phyloP scores from a whole-genome alignment of 2,329 filamentous ascomycete species.

The Aspergillus sp. region DNA sequence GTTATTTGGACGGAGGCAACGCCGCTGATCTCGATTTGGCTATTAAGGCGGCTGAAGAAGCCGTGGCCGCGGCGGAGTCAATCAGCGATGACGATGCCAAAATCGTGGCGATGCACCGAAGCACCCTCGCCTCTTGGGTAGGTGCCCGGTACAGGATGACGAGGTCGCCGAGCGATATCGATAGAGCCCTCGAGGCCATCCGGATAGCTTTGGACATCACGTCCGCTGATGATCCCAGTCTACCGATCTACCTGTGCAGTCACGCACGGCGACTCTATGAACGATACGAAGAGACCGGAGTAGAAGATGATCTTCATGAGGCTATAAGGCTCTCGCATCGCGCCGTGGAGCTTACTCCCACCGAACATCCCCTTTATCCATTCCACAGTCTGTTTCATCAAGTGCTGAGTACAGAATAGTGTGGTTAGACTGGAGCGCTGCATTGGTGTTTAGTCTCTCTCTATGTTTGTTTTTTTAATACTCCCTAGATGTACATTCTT shows the following conservation, averaged over 20 bases:
- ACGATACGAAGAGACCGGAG: background rate
- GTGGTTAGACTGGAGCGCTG: background rate
- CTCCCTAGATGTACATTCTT: background rate
- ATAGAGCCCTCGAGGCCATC: background rate
- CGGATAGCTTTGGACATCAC: slow-evolving; percentile 1
- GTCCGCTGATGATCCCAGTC: background rate
- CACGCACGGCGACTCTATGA: slow-evolving; percentile 1
- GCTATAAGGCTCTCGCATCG: background rate
- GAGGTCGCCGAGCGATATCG: background rate
- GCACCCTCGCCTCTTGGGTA: slow-evolving; percentile 1
- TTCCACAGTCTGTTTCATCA: background rate
- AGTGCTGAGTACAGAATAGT: background rate
- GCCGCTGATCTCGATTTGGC: background rate
- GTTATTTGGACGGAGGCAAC: background rate
- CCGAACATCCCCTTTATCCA: background rate
- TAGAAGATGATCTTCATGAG: background rate
- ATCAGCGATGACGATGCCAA: background rate
- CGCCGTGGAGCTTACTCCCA: background rate
- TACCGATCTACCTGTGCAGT: slow-evolving; percentile 1
- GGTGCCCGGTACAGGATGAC: background rate
- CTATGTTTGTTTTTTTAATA: background rate
- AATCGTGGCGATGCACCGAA: background rate
- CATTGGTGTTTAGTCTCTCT: background rate
- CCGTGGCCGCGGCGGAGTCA: background rate
- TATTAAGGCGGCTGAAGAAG: background rate